Evolutionary conservation across 441 rosid species (phyloP).

Genomic region (Syzygium malaccense): DNA sequence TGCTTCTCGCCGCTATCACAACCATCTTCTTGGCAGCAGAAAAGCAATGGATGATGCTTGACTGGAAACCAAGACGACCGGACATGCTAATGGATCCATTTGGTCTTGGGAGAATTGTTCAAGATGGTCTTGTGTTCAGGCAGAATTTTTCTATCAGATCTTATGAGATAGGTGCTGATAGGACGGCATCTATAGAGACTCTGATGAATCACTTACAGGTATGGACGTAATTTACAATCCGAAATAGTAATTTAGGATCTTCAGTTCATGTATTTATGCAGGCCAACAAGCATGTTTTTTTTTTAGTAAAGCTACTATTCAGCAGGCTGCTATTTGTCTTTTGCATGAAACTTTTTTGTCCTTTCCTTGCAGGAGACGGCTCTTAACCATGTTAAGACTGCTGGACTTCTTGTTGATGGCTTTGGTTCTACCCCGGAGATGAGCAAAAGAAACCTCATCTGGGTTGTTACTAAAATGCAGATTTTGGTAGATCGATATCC

Average conservation of each 20-base stretch:
- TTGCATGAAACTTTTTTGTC: neutral
- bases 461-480: conserved; percentile 97
- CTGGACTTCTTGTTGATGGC: conserved; percentile 89
- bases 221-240: neutral
- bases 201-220: conserved; percentile 99
- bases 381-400: conserved; percentile 76
- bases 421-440: conserved; percentile 98
- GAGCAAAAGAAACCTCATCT: conserved; percentile 85
- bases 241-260: neutral
- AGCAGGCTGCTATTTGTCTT: neutral
- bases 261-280: neutral
- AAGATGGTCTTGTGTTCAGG: conserved; percentile 74
- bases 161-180: conserved; percentile 98
- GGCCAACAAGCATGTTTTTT: neutral
- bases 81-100: conserved; percentile 84
- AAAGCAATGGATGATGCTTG: conserved; percentile 99
- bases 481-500: conserved; percentile 90
- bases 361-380: conserved; percentile 75
- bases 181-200: conserved; percentile 95
- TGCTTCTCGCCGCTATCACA: conserved; percentile 98
- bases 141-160: conserved; percentile 96
- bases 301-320: neutral
- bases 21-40: conserved; percentile 96
- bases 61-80: conserved; percentile 85
- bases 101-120: conserved; percentile 80